phyloP scores from a whole-genome alignment of 768 basidiomycete genomes.

The Tulasnella sp. region DNA sequence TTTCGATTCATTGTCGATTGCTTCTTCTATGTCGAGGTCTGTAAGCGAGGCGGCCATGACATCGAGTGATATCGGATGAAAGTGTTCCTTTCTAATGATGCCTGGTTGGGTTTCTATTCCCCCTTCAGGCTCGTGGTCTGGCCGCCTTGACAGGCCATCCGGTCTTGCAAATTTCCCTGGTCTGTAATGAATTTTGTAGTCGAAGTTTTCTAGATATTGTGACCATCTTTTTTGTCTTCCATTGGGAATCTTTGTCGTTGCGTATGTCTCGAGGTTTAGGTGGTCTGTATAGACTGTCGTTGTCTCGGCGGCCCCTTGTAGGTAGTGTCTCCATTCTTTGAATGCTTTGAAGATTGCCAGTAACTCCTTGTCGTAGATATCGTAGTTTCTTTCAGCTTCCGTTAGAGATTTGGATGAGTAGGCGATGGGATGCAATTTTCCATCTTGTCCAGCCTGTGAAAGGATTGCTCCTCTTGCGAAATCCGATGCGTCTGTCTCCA shows the following conservation, averaged over 20 bases:
- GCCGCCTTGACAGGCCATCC: not conserved
- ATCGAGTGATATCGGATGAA: not conserved
- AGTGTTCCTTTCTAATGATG: not conserved
- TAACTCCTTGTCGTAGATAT: slow-evolving; percentile 17
- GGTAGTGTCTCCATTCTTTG: not conserved
- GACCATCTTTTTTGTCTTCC: not conserved
- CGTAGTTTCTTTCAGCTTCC: not conserved
- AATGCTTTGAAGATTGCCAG: not conserved
- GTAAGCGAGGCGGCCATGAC: not conserved
- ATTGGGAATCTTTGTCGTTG: not conserved
- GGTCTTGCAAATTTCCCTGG: not conserved
- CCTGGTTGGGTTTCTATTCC: not conserved
- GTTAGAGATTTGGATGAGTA: not conserved
- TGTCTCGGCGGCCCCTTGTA: not conserved
- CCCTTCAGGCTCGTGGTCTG: not conserved
- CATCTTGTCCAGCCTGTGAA: not conserved
- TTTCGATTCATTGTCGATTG: not conserved
- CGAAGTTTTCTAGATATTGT: not conserved
- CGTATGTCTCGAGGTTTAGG: not conserved
- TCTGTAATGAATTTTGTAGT: not conserved
- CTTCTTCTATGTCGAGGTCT: not conserved
- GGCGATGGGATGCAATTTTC: not conserved
- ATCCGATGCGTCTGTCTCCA: not conserved
- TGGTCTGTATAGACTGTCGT: not conserved
- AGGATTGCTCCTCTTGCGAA: slow-evolving; percentile 15